These are phyloP conservation scores for Tetracladium marchalianum DNA, from an alignment of 495 filamentous ascomycete species.

Conservation along the genomic window DNA sequence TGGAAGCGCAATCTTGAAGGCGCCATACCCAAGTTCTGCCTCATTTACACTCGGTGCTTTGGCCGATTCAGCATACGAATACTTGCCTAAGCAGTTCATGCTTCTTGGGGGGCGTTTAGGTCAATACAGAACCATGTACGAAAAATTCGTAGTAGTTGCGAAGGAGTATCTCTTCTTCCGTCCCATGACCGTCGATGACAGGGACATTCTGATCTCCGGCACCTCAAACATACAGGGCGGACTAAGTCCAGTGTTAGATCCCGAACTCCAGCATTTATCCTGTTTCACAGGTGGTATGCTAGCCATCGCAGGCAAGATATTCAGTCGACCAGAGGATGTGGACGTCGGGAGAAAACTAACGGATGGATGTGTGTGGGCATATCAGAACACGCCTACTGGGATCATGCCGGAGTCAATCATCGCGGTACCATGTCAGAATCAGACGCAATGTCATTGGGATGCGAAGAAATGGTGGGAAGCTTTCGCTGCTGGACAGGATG, in stretches of 20 bases:
- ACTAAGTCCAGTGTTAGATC: slow-evolving; percentile 35
- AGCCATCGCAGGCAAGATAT: slow-evolving; percentile 70
- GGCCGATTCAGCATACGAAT: slow-evolving; percentile 78
- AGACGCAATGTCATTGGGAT: slow-evolving; percentile 65
- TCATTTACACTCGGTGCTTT: slow-evolving; percentile 15
- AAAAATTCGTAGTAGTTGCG: slow-evolving; percentile 13
- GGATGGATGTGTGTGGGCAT: slow-evolving; percentile 90
- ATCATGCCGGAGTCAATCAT: slow-evolving; percentile 72
- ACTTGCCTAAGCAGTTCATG: slow-evolving; percentile 49
- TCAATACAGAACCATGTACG: slow-evolving; percentile 15
- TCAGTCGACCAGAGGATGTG: slow-evolving; percentile 58
- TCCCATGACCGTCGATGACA: slow-evolving; percentile 67
- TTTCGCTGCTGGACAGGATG: slow-evolving; percentile 34
- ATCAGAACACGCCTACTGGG: slow-evolving; percentile 63
- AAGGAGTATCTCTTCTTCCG: slow-evolving; percentile 60
- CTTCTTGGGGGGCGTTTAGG: slow-evolving; percentile 11
- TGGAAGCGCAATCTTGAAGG: neutral
- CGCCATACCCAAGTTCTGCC: no score
- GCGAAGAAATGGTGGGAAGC: slow-evolving; percentile 44
- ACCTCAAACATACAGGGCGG: slow-evolving; percentile 27
- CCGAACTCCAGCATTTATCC: slow-evolving; percentile 39
- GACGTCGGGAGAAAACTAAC: slow-evolving; percentile 72
- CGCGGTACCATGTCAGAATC: slow-evolving; percentile 59
- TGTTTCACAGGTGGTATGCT: slow-evolving; percentile 94
- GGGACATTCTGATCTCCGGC: slow-evolving; percentile 69